A percentile compares a stretch with the other conserved stretches of the same genome.
Evolutionary conservation across 2,329 filamentous ascomycete genomes (phyloP).

Genomic region (Didymellaceae sp.): DNA sequence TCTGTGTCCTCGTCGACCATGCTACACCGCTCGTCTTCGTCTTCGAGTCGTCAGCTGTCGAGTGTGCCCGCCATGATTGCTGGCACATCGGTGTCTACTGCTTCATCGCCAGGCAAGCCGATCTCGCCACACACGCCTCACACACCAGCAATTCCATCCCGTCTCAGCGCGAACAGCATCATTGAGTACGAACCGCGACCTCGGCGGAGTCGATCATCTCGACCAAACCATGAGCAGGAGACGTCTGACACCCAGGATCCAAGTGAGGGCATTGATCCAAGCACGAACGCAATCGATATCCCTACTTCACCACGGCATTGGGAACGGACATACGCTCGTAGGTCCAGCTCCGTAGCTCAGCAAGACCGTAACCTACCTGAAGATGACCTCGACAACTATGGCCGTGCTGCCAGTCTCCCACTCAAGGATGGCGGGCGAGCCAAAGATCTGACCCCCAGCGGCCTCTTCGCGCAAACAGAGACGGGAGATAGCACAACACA

Average conservation of each 20-base stretch:
- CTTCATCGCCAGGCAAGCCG: conserved; percentile 86
- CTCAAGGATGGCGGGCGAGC: conserved; percentile 62
- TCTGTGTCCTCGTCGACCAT: conserved; percentile 91
- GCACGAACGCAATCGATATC: conserved; percentile 74
- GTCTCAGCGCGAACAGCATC: conserved; percentile 90
- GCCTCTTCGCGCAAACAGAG: conserved; percentile 59
- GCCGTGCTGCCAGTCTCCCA: conserved; percentile 71
- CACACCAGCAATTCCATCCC: conserved; percentile 89
- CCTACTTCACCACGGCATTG: conserved; percentile 69
- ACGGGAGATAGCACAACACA: conserved; percentile 37
- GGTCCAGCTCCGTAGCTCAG: conserved; percentile 74
- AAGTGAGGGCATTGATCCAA: conserved; percentile 49
- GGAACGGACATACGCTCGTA: conserved; percentile 53
- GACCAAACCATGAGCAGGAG: conserved; percentile 42
- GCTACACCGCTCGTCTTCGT: conserved; percentile 80
- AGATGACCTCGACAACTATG: conserved; percentile 64
- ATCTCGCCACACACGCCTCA: conserved; percentile 90
- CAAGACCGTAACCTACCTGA: conserved; percentile 70
- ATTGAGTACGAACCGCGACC: conserved; percentile 65
- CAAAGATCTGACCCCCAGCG: conserved; percentile 64
- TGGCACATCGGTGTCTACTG: conserved; percentile 77
- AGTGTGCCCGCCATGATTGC: conserved; percentile 66
- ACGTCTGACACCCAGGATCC: conserved; percentile 34
- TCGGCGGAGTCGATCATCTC: conserved; percentile 38
- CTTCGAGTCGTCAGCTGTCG: conserved; percentile 75